Base-by-base conservation (phyloP, 2,329 filamentous ascomycete species). In the Colletotrichum sidae region DNA sequence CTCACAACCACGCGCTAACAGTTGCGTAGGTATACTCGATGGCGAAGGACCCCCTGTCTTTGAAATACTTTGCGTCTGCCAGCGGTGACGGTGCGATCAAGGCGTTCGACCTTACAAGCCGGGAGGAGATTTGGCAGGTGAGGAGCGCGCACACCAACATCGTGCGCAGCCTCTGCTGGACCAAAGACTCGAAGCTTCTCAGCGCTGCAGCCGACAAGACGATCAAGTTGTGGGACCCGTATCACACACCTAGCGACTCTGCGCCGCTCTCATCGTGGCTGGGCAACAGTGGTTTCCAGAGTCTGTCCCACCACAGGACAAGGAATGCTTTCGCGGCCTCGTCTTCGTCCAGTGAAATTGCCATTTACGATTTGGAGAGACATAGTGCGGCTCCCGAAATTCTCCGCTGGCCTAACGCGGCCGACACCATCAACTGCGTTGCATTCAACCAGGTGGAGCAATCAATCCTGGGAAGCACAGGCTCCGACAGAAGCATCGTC, bases 381-480 rank as follows among this genome's bases (percentile, higher is more conserved):
- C 90, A 93, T 62, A 93, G 91, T 35, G 90, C 92, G 0, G 92
- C 94, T 1, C 90, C 92, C 6, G 93, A 97, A 77, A 90, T 92
- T 33, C 84, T 97, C 12, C 86, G 88, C 68, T 97, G 94, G 93
- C 95, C 95, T 5, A 96, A 92, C 6, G 88, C 90, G 9, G 90
- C 92, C 64, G 96, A 97, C 77, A 98, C 96, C 4, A 96, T 98
- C 78, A 97, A 89, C 47, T 86, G 91, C 11, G 87, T 97, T 63
- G 86, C 92, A 46, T 97, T 98, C 82, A 99, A 98, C 80, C 91
- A 96, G 75, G 92, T 92, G 42, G 96, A 99, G 81, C 97, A 95
- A 0, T 96, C 93, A 0, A 88, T 99, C 47, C 83, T 99, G 37
- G 96, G 90, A 8, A 96, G 93, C 0, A 91, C 91, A 67, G 93